Evolutionary conservation across 192 early-diverging fungal species (phyloP).

Genomic region (Helicostylum pulchrum): DNA sequence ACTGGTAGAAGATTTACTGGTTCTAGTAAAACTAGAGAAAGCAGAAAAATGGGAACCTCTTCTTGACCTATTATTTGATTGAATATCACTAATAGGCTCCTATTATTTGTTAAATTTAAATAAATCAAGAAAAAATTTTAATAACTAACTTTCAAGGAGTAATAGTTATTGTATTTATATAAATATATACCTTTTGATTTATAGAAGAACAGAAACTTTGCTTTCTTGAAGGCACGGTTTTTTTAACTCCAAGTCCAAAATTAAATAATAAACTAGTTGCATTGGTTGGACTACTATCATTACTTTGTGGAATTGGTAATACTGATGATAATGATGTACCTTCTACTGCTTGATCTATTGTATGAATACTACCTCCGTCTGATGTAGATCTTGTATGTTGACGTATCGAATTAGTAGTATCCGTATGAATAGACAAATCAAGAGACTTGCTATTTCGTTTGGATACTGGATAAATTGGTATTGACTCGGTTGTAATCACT

Average conservation of each 20-base stretch:
- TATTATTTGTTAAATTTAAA: slow-evolving; percentile 1
- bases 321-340: not conserved
- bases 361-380: not conserved
- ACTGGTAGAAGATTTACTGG: slow-evolving; percentile 15
- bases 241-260: slow-evolving; percentile 10
- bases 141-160: not conserved
- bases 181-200: not conserved
- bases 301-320: slow-evolving; percentile 7
- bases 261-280: slow-evolving; percentile 13
- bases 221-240: slow-evolving; percentile 1
- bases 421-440: not conserved
- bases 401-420: not conserved
- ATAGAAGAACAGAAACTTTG: slow-evolving; percentile 11
- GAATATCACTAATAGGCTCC: too few relatives aligned
- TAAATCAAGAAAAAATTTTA: slow-evolving; percentile 1
- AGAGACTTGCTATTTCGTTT: slow-evolving; percentile 17
- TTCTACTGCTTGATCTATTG: not conserved
- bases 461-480: slow-evolving; percentile 3
- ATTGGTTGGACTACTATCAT: slow-evolving; percentile 1
- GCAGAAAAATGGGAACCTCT: slow-evolving; percentile 22
- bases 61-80: slow-evolving; percentile 7
- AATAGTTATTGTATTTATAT: not conserved
- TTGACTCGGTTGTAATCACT: too few relatives aligned
- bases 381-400: slow-evolving; percentile 14
- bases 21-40: slow-evolving; percentile 22